A percentile compares a stretch with the other conserved stretches of the same genome.
phyloP scores from a whole-genome alignment of 352 stramenopile species.

The Pythium scleroteichum region DNA sequence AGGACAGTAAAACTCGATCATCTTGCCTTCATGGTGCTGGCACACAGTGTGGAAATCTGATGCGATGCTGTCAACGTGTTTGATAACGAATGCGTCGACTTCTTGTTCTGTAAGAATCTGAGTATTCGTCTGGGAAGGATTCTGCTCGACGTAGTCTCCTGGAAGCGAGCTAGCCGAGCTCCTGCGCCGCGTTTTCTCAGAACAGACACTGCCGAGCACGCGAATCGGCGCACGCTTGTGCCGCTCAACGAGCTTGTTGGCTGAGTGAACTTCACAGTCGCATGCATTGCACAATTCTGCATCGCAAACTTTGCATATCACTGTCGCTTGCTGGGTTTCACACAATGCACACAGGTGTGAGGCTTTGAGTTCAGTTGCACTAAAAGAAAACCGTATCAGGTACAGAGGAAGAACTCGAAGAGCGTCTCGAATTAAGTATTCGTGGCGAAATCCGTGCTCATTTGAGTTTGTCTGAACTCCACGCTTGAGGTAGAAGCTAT shows the following conservation, averaged over 20 bases:
- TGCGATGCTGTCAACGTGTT: conserved; percentile 49
- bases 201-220: conserved; percentile 22
- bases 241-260: conserved; percentile 78
- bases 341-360: conserved; percentile 55
- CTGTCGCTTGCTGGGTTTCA: conserved; percentile 48
- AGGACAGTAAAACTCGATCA: conserved; percentile 77
- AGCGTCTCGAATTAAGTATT: conserved; percentile 72
- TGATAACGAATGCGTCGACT: conserved; percentile 37
- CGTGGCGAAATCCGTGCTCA: conserved; percentile 39
- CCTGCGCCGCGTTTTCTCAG: conserved; percentile 33
- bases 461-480: background rate
- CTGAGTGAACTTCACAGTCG: conserved; percentile 72
- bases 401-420: conserved; percentile 71
- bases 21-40: conserved; percentile 48
- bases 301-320: conserved; percentile 66
- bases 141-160: conserved; percentile 5
- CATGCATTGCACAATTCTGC: conserved; percentile 65
- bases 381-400: conserved; percentile 65
- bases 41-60: conserved; percentile 38
- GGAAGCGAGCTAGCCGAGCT: conserved; percentile 33
- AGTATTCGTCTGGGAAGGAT: background rate
- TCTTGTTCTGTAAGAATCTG: conserved; percentile 23
- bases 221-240: conserved; percentile 55
- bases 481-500: conserved; percentile 64
- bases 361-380: conserved; percentile 30